Evolutionary conservation across 2,329 filamentous ascomycete species (phyloP), one percentile per base, ranked within the genome.

Genomic region (Thyridium curvatum): DNA sequence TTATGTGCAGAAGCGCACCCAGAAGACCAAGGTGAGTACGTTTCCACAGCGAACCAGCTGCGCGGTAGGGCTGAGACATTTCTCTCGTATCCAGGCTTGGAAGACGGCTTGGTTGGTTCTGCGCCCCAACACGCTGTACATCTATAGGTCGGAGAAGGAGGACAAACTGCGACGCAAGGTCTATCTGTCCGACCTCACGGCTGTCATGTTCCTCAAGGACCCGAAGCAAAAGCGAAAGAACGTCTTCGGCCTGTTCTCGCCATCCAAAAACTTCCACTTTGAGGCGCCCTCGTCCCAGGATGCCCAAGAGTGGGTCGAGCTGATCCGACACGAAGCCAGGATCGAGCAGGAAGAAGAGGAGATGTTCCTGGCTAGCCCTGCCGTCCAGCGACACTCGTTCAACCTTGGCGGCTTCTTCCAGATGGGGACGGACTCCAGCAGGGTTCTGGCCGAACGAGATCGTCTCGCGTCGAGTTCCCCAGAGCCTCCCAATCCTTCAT

Each of bases 101-200:
- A 94, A 94, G 65, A 72, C 83, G 6, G 80, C 90, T 45, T 93
- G 86, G 63, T 72, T 97, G 32, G 93, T 98, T 31, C 76, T 98
- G 34, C 84, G 93, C 45, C 90, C 91, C 1, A 94, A 93, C 52
- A 77, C 86, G 15, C 75, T 98, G 28, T 96, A 86, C 37, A 82
- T 96, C 45, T 98, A 98, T 74, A 94, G 91, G 62, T 85, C 91
- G 56, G 79, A 86, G 52, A 86, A 90, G 52, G 90, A 96, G 65
- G 86, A 84, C 52, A 90, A 90, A 59, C 76, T 98, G 32, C 84
- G 87, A 38, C 84, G 94, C 54, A 90, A 94, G 56, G 80, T 98
- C 53, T 82, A 82, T 54, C 76, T 97, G 30, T 84, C 86, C 32
- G 93, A 98, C 44, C 77, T 97, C 42, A 96, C 90, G 3, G 90